phyloP scores from a whole-genome alignment of 2,329 filamentous ascomycete genomes.

The Phialocephala sp. region DNA sequence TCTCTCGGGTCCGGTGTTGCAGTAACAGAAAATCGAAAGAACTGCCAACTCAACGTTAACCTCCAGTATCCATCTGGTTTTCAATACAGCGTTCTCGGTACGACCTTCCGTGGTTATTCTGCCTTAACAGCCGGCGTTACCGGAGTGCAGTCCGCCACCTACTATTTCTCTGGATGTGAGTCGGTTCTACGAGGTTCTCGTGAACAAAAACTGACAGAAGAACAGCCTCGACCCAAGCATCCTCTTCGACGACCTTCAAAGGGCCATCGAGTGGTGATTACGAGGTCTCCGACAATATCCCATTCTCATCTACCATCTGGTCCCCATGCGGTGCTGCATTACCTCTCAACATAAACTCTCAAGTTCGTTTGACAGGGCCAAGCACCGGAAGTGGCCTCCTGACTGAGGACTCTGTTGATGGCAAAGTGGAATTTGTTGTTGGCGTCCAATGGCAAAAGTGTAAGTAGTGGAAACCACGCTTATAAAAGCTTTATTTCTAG shows the following conservation, averaged over 20 bases:
- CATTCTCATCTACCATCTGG: constrained; percentile 54
- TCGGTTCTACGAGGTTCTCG: not conserved
- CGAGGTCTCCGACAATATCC: constrained; percentile 49
- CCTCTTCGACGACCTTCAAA: constrained; percentile 48
- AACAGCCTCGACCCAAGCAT: constrained; percentile 45
- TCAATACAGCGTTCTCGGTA: constrained; percentile 58
- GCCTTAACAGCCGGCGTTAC: constrained; percentile 51
- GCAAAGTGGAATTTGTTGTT: constrained; percentile 50
- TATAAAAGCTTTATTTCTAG: not conserved
- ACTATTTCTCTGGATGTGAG: constrained; percentile 57
- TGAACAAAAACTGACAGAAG: constrained; percentile 8
- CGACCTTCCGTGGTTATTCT: constrained; percentile 58
- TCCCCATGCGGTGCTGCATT: constrained; percentile 56
- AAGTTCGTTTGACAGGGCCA: constrained; percentile 49
- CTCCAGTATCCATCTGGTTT: constrained; percentile 57
- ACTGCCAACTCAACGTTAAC: constrained; percentile 60
- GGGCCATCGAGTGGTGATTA: constrained; percentile 52
- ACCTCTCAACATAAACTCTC: constrained; percentile 60
- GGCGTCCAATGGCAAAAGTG: constrained; percentile 49
- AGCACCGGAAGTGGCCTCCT: constrained; percentile 46
- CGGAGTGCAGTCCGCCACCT: constrained; percentile 56
- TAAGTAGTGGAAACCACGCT: constrained; percentile 11
- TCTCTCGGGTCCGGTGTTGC: constrained; percentile 52
- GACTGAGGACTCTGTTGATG: constrained; percentile 55
- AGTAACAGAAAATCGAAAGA: constrained; percentile 53